phyloP scores from a whole-genome alignment of 768 basidiomycete species.

The Boletus sp. region DNA sequence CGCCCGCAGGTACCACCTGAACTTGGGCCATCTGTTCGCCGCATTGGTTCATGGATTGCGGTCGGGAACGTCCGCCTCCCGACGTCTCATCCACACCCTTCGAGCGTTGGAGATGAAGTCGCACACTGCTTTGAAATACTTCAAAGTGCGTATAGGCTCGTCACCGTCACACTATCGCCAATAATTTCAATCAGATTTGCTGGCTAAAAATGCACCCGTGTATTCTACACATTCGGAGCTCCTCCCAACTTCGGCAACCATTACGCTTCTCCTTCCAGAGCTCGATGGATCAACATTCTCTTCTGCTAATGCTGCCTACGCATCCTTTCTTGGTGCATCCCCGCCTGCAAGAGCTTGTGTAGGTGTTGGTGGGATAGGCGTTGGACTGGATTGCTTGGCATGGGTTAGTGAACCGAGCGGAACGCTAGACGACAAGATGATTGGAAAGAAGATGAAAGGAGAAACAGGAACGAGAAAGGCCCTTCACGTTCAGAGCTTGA shows the following conservation, averaged over 20 bases:
- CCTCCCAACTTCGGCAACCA: conserved; percentile 44
- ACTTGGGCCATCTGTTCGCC: conserved; percentile 19
- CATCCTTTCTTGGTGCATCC: conserved; percentile 80
- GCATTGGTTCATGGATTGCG: conserved; percentile 65
- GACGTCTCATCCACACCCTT: conserved; percentile 38
- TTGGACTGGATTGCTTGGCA: conserved; percentile 83
- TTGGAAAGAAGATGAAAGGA: conserved; percentile 6
- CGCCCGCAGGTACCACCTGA: not conserved
- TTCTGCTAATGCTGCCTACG: conserved; percentile 74
- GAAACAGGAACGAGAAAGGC: conserved; percentile 53
- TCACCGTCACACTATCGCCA: not conserved
- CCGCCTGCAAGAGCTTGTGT: conserved; percentile 97
- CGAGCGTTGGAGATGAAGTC: conserved; percentile 73
- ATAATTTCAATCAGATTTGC: conserved; percentile 42
- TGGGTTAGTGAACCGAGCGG: conserved; percentile 34
- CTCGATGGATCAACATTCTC: conserved; percentile 69
- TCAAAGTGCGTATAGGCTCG: conserved; percentile 44
- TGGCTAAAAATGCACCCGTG: conserved; percentile 44
- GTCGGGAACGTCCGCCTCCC: conserved; percentile 51
- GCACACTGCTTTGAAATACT: conserved; percentile 62
- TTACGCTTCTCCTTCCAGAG: conserved; percentile 80
- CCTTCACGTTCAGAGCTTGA: conserved; percentile 91
- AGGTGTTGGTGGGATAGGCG: conserved; percentile 59
- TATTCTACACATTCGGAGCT: conserved; percentile 24
- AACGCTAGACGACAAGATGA: conserved; percentile 11